A percentile compares a stretch with the other conserved stretches of the same genome.
These are phyloP conservation scores for Omphalea diandra DNA, from an alignment of 441 rosid genomes.

Conservation along the genomic window DNA sequence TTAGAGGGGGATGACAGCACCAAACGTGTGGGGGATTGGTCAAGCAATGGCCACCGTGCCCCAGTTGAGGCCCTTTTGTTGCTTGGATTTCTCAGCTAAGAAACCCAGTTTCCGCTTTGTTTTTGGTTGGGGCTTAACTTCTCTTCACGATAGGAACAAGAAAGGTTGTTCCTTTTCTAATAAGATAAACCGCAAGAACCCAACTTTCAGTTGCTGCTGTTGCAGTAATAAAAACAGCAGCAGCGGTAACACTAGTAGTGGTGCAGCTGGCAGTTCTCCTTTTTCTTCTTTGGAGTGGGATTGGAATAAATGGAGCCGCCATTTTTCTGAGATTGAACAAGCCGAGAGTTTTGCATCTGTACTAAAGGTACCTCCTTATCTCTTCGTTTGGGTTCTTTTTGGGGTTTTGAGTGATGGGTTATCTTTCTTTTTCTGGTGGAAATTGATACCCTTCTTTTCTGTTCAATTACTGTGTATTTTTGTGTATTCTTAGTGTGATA, in stretches of 20 bases:
- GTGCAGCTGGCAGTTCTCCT: neutral
- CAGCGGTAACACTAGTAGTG: conserved; percentile 16
- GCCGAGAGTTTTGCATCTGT: conserved; percentile 73
- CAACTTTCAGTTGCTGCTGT: conserved; percentile 36
- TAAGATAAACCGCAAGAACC: conserved; percentile 28
- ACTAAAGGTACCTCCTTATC: conserved; percentile 51
- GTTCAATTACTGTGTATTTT: too few species aligned
- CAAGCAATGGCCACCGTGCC: conserved; percentile 37
- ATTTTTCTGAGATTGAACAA: conserved; percentile 76
- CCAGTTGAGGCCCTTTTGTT: conserved; percentile 37
- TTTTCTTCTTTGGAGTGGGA: conserved; percentile 66
- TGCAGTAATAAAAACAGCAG: conserved; percentile 31
- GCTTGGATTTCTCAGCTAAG: conserved; percentile 35
- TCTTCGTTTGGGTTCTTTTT: neutral
- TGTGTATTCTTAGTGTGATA: too few species aligned
- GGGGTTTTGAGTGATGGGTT: neutral
- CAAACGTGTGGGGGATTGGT: conserved; percentile 37
- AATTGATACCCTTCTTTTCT: too few species aligned
- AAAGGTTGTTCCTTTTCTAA: conserved; percentile 19
- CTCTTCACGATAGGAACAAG: neutral
- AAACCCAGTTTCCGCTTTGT: conserved; percentile 45
- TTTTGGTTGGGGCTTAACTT: conserved; percentile 27
- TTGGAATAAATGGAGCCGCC: conserved; percentile 89
- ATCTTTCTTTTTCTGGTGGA: neutral
- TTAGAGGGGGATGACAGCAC: conserved; percentile 32